These are phyloP conservation scores for Filobasidium uniguttulatum DNA, from an alignment of 1,284 basidiomycete species.

Conservation along the genomic window DNA sequence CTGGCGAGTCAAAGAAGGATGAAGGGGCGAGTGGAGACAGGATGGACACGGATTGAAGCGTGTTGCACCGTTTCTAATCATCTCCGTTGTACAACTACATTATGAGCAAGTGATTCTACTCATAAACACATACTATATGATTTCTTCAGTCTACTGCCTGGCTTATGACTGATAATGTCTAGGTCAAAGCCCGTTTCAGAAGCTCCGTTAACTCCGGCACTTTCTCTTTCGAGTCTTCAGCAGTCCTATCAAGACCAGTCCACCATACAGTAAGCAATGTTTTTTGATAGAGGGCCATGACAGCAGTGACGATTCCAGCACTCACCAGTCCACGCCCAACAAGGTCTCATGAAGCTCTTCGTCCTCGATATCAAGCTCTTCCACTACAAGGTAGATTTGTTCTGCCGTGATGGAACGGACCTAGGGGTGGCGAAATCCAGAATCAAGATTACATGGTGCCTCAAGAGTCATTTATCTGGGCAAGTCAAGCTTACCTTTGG, in stretches of 20 bases:
- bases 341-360: slow-evolving; percentile 61
- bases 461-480: not conserved
- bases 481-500: not conserved
- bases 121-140: too few species aligned
- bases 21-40: not conserved
- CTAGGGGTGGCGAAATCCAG: too few species aligned
- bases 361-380: slow-evolving; percentile 53
- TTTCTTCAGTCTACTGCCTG: too few species aligned
- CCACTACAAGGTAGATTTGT: slow-evolving; percentile 58
- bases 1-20: too few species aligned
- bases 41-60: slow-evolving; percentile 7
- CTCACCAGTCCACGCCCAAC: slow-evolving; percentile 69
- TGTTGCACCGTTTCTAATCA: not conserved
- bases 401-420: slow-evolving; percentile 66
- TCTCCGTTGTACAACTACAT: too few species aligned
- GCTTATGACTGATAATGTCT: too few species aligned
- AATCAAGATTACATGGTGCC: not conserved
- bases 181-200: not conserved
- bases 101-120: too few species aligned
- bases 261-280: too few species aligned
- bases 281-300: too few species aligned
- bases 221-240: not conserved
- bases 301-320: not conserved
- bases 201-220: not conserved
- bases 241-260: not conserved